These are phyloP conservation scores for Sclerospora graminicola DNA, from an alignment of 352 stramenopile species.

Conservation along the genomic window DNA sequence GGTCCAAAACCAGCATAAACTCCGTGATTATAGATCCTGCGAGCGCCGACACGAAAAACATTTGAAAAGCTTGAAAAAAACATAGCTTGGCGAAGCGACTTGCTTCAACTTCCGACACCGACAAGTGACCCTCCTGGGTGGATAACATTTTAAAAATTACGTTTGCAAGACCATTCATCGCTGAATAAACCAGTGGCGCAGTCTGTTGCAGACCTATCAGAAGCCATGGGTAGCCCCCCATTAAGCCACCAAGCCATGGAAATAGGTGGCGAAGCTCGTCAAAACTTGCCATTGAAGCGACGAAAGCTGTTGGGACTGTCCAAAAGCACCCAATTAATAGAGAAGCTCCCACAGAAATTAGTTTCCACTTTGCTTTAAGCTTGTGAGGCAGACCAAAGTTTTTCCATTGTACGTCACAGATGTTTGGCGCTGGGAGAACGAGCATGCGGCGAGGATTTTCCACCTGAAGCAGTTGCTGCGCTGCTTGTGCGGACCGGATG, in stretches of 20 bases:
- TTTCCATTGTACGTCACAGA: slow-evolving; percentile 63
- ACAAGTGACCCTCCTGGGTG: slow-evolving; percentile 53
- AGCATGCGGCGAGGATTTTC: slow-evolving; percentile 53
- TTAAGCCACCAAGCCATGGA: slow-evolving; percentile 26
- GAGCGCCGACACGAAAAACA: slow-evolving; percentile 73
- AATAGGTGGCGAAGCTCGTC: slow-evolving; percentile 50
- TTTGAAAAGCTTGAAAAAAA: slow-evolving; percentile 73
- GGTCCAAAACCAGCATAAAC: slow-evolving; percentile 48
- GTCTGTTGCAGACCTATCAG: slow-evolving; percentile 47
- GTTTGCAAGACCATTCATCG: slow-evolving; percentile 61
- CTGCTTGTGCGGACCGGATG: slow-evolving; percentile 52
- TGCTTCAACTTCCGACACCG: slow-evolving; percentile 51
- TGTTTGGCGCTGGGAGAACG: slow-evolving; percentile 47
- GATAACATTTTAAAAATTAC: slow-evolving; percentile 59
- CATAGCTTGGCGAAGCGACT: slow-evolving; percentile 67
- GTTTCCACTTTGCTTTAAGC: slow-evolving; percentile 47
- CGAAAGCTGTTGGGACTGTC: slow-evolving; percentile 70
- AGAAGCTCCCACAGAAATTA: slow-evolving; percentile 42
- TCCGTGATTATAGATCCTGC: slow-evolving; percentile 52
- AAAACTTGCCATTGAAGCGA: slow-evolving; percentile 60
- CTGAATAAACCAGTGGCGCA: slow-evolving; percentile 47
- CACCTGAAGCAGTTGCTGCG: slow-evolving; percentile 65
- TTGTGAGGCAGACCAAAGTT: slow-evolving; percentile 64
- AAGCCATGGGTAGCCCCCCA: slow-evolving; percentile 43
- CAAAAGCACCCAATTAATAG: slow-evolving; percentile 64